Conservation (phyloP, 495 filamentous ascomycete species). For the Pyronema domesticum region DNA sequence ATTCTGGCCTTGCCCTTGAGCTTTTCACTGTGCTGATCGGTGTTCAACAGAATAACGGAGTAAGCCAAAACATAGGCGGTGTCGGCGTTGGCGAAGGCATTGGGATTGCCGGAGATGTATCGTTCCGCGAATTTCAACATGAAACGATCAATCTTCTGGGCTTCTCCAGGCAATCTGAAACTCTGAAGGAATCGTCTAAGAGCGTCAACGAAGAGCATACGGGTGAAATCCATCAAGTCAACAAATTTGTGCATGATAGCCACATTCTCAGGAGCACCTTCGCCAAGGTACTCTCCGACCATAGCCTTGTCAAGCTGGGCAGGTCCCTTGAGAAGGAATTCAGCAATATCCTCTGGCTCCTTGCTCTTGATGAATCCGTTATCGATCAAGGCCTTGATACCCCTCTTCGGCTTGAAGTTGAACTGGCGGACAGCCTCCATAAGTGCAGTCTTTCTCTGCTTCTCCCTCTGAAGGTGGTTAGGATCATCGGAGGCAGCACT, state of each 20-base stretch:
- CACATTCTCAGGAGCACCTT: conserved; percentile 80
- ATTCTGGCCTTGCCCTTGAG: conserved; percentile 58
- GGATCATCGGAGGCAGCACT: conserved; percentile 48
- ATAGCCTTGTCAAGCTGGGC: conserved; percentile 73
- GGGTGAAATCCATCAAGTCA: conserved; percentile 85
- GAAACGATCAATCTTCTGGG: conserved; percentile 98
- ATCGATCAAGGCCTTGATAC: conserved; percentile 63
- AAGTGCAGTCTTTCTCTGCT: conserved; percentile 81
- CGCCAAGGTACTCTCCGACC: conserved; percentile 88
- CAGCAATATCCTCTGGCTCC: conserved; percentile 63
- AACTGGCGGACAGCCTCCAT: conserved; percentile 78
- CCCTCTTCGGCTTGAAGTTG: conserved; percentile 95
- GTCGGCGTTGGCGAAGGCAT: conserved; percentile 94
- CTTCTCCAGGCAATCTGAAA: conserved; percentile 88
- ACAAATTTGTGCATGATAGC: conserved; percentile 98
- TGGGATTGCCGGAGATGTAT: conserved; percentile 85
- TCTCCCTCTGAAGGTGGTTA: conserved; percentile 75
- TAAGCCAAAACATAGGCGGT: conserved; percentile 93
- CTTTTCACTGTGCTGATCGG: conserved; percentile 81
- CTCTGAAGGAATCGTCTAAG: conserved; percentile 81
- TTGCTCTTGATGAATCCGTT: conserved; percentile 72
- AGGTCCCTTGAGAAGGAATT: conserved; percentile 53
- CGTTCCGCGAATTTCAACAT: conserved; percentile 98
- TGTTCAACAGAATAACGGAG: conserved; percentile 93
- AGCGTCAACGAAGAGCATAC: conserved; percentile 82